These are phyloP conservation scores for Olyra latifolia DNA, from an alignment of 176 grass and related monocot genomes.

Conservation along the genomic window DNA sequence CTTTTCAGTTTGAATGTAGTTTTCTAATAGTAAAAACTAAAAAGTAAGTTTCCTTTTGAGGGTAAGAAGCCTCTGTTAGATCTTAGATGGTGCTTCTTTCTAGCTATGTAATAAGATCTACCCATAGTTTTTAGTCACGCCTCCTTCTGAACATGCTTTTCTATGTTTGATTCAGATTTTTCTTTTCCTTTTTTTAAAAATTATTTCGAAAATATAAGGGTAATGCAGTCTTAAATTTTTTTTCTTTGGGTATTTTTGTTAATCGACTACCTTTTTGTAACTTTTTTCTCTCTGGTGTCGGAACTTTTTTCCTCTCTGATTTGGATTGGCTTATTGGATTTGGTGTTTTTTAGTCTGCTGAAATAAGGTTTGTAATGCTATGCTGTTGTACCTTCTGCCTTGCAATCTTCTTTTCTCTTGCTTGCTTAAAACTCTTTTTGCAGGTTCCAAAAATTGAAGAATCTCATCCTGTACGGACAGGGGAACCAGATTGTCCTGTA, in stretches of 20 bases:
- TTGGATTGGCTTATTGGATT: conserved; percentile 7
- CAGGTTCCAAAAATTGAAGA: conserved; percentile 59
- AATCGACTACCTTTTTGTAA: conserved; percentile 1
- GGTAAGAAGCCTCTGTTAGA: neutral
- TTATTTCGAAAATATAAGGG: neutral
- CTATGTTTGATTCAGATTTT: neutral
- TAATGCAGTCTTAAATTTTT: neutral
- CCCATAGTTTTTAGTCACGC: neutral
- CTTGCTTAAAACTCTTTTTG: conserved; percentile 45
- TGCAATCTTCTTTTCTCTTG: conserved; percentile 20
- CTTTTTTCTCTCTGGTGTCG: too few species aligned
- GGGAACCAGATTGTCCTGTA: conserved; percentile 85
- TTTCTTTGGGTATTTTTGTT: conserved; percentile 23
- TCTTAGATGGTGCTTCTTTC: neutral
- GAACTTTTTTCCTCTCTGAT: too few species aligned
- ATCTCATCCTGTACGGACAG: conserved; percentile 68
- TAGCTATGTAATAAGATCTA: neutral
- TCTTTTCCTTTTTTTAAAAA: neutral
- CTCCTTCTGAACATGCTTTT: neutral
- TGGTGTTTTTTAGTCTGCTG: conserved; percentile 5
- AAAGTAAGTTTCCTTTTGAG: neutral
- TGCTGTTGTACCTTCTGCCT: conserved; percentile 10
- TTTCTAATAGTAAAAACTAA: neutral
- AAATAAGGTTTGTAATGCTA: neutral
- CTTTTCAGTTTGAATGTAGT: conserved; percentile 2